A percentile compares a stretch with the other conserved stretches of the same genome.
Evolutionary conservation across 345 rosid species (phyloP).

Genomic region (Abelmoschus esculentus): DNA sequence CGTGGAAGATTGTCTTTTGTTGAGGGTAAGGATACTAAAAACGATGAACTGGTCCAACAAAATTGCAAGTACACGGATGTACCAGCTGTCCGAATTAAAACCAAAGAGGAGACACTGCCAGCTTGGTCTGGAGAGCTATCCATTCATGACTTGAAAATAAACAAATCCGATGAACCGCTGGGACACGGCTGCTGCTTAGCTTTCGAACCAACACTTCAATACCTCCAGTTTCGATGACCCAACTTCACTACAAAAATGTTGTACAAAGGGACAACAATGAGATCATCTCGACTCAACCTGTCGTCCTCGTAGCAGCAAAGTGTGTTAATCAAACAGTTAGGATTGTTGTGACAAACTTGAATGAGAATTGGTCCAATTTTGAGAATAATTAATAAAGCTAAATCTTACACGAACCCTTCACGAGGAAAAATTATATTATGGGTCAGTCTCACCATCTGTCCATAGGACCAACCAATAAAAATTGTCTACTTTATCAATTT

Average conservation of each 20-base stretch:
- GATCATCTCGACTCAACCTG: neutral
- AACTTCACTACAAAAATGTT: neutral
- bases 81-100: slow-evolving; percentile 8
- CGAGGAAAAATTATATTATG: no score
- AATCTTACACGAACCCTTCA: neutral
- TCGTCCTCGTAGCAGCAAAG: neutral
- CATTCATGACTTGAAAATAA: neutral
- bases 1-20: no score
- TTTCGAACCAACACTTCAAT: neutral
- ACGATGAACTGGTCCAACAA: neutral
- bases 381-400: neutral
- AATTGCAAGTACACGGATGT: slow-evolving; percentile 6
- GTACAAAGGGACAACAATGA: neutral
- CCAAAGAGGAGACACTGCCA: neutral
- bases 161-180: neutral
- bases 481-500: no score
- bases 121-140: neutral
- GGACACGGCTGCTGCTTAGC: neutral
- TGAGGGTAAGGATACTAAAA: no score
- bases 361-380: neutral
- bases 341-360: neutral
- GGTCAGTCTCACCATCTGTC: no score
- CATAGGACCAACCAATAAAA: no score
- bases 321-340: slow-evolving; percentile 1
- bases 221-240: neutral